Conservation (phyloP, 441 rosid species). For the Euphorbia corollata region DNA sequence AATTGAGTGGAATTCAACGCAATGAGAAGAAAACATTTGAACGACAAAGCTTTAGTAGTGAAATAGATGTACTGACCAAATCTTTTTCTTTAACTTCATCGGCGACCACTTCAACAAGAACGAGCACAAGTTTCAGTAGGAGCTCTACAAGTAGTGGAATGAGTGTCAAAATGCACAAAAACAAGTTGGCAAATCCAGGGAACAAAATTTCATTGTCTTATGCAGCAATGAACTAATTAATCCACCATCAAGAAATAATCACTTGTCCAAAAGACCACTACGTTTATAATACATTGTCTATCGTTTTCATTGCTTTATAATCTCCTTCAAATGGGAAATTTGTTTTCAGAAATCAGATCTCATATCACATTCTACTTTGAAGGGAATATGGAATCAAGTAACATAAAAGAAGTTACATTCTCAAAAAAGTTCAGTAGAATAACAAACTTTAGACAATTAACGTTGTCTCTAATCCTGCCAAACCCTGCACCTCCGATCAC, state of each 20-base stretch:
- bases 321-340: background rate
- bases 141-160: constrained; percentile 17
- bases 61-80: constrained; percentile 2
- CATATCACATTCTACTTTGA: background rate
- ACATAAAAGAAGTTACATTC: background rate
- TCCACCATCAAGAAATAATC: background rate
- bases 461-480: no score
- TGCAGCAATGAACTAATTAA: background rate
- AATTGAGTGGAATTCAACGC: background rate
- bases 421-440: no score
- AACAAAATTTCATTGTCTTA: constrained; percentile 1
- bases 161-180: constrained; percentile 12
- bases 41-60: constrained; percentile 13
- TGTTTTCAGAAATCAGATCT: background rate
- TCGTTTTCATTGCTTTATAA: background rate
- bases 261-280: background rate
- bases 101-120: constrained; percentile 8
- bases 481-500: no score
- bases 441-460: no score
- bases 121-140: constrained; percentile 16
- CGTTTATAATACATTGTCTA: no score
- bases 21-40: background rate
- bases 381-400: background rate
- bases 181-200: background rate
- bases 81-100: constrained; percentile 17